Evolutionary conservation across 2,329 filamentous ascomycete genomes (phyloP), one percentile per base, ranked within the genome.

Genomic region (Cladosporium sp.): DNA sequence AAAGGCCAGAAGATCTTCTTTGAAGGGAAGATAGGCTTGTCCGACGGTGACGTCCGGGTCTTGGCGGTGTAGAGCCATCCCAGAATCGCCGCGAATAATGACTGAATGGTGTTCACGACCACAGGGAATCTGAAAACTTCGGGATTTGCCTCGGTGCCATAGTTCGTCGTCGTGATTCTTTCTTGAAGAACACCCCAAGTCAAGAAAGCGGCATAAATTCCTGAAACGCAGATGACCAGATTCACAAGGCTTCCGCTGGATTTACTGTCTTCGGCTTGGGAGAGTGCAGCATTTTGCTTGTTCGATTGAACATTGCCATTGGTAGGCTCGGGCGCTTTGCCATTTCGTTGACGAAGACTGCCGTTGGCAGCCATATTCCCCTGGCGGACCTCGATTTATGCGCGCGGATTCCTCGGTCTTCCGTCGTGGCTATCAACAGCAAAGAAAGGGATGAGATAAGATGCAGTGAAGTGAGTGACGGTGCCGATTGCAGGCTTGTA

Each of bases 151-250:
- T 69, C 66, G 10, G 84, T 73, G 54, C 86, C 86, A 72, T 97
- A 93, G 7, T 83, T 79, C 9, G 90, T 97, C 11, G 93, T 98
- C 28, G 93, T 97, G 65, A 98, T 89, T 64, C 93, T 90, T 72
- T 98, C 93, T 77, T 98, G 93, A 56, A 98, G 86, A 59, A 95
- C 85, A 19, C 88, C 93, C 93, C 93, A 98, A 33, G 91, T 95
- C 49, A 98, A 96, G 92, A 98, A 98, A 34, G 91, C 95, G 34
- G 86, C 89, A 70, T 98, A 98, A 63, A 98, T 98, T 55, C 93
- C 93, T 6, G 84, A 84, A n/a, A 96, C 89, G 59, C 91, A 92
- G 56, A 95, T 81, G 45, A 91, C 72, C 52, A 96, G 80, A 70
- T 95, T 87, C 63, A 86, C 13, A 3, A 60, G 57, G 33, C 52